Percentiles rank a stretch among this genome's conserved stretches.
phyloP scores from a whole-genome alignment of 352 stramenopile species.

The Pythium aristosporum region DNA sequence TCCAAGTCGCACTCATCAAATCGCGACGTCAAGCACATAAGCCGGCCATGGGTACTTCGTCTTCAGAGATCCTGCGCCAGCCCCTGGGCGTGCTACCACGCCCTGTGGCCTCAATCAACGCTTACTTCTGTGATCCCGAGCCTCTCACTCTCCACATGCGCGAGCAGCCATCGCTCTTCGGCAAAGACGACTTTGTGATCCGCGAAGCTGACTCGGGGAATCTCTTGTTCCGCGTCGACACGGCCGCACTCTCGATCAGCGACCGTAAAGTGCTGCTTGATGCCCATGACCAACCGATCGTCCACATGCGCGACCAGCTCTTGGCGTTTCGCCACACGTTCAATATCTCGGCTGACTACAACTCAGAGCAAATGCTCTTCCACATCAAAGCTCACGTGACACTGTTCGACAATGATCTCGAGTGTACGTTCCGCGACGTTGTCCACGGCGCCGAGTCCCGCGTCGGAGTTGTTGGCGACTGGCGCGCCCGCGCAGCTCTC shows the following conservation, averaged over 20 bases:
- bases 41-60: too few relatives aligned
- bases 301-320: conserved; percentile 22
- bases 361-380: conserved; percentile 12
- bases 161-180: conserved; percentile 23
- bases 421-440: conserved; percentile 23
- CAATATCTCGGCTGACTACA: conserved; percentile 18
- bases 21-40: too few relatives aligned
- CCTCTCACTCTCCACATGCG: conserved; percentile 28
- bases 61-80: too few relatives aligned
- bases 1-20: too few relatives aligned
- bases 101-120: background rate
- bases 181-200: conserved; percentile 30
- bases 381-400: conserved; percentile 22
- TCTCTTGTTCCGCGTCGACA: conserved; percentile 25
- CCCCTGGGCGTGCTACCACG: conserved; percentile 27
- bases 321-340: conserved; percentile 19
- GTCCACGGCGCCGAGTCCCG: conserved; percentile 10
- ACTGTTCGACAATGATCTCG: conserved; percentile 15
- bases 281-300: conserved; percentile 9
- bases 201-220: conserved; percentile 16
- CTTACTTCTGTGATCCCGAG: too few relatives aligned
- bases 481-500: conserved; percentile 20
- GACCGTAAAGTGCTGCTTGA: background rate
- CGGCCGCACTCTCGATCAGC: background rate
- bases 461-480: conserved; percentile 27